A percentile compares a stretch with the other conserved stretches of the same genome.
Evolutionary conservation across 805 yeast species (phyloP).

Genomic region (Kregervanrija pseudodelftensis): DNA sequence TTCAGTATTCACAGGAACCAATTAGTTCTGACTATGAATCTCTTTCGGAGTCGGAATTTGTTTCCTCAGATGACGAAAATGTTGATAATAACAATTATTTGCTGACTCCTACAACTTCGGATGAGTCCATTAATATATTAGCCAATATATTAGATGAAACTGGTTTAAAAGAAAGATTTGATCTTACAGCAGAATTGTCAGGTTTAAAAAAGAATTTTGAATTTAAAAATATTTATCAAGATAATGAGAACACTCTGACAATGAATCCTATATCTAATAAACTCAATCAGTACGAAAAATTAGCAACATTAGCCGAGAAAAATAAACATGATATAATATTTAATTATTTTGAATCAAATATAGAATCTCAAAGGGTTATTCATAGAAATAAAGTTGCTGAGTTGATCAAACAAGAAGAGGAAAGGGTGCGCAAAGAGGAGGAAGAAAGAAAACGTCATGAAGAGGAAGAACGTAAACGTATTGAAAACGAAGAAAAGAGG

Average conservation of each 20-base stretch:
- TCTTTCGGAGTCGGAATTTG: slow-evolving; percentile 11
- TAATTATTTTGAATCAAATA: background rate
- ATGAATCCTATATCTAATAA: too few species aligned
- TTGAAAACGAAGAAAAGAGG: slow-evolving; percentile 15
- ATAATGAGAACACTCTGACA: too few species aligned
- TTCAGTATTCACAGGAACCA: slow-evolving; percentile 16
- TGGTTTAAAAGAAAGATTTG: slow-evolving; percentile 5
- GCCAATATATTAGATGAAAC: background rate
- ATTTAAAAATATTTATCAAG: too few species aligned
- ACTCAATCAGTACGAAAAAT: too few species aligned
- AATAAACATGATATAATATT: slow-evolving; percentile 4
- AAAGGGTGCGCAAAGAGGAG: slow-evolving; percentile 10
- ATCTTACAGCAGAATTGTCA: background rate
- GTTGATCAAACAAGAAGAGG: slow-evolving; percentile 15
- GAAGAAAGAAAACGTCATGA: slow-evolving; percentile 10
- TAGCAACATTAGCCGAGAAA: slow-evolving; percentile 6
- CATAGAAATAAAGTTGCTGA: slow-evolving; percentile 2
- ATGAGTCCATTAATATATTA: too few species aligned
- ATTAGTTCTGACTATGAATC: slow-evolving; percentile 24
- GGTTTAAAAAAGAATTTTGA: too few species aligned
- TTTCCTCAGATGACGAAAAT: too few species aligned
- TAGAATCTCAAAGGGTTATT: background rate
- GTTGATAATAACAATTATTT: too few species aligned
- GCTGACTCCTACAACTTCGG: too few species aligned
- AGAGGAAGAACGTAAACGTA: slow-evolving; percentile 12